phyloP scores from a whole-genome alignment of 495 filamentous ascomycete species.

The Usnea hakonensis region DNA sequence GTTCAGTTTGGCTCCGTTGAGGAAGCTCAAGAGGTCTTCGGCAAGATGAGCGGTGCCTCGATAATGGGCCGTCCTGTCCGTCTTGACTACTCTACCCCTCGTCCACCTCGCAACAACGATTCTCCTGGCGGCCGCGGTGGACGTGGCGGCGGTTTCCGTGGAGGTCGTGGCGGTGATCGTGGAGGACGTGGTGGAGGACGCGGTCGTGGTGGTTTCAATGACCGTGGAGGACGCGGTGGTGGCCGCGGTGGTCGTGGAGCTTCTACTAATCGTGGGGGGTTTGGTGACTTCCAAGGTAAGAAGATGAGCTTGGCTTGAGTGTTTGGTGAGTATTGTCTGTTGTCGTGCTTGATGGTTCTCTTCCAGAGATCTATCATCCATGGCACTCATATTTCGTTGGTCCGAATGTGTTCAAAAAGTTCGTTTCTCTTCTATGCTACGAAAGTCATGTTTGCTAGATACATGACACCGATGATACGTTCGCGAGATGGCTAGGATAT shows the following conservation, averaged over 20 bases:
- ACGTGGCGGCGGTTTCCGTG: conserved; percentile 40
- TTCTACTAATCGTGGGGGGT: conserved; percentile 62
- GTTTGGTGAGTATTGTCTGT: not conserved
- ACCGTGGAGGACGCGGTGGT: conserved; percentile 43
- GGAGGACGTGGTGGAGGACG: conserved; percentile 48
- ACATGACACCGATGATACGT: not conserved
- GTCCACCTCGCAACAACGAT: conserved; percentile 47
- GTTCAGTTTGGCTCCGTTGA: conserved; percentile 77
- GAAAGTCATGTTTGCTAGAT: not conserved
- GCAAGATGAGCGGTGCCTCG: conserved; percentile 64
- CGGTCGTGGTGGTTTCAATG: conserved; percentile 34
- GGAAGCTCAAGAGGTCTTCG: conserved; percentile 71
- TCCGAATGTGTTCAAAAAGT: not conserved
- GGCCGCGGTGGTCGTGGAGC: conserved; percentile 47
- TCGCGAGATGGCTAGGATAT: not conserved
- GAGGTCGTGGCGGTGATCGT: conserved; percentile 45
- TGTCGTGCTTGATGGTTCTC: not conserved
- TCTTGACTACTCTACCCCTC: conserved; percentile 81
- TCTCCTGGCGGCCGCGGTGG: conserved; percentile 33
- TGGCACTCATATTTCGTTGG: not conserved
- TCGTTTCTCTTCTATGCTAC: not conserved
- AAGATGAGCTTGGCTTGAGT: conserved; percentile 75
- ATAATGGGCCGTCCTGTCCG: conserved; percentile 75
- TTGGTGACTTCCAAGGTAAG: conserved; percentile 82
- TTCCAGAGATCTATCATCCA: too few relatives aligned